Evolutionary conservation across 2,329 filamentous ascomycete genomes (phyloP).

Genomic region (Fusarium poae): DNA sequence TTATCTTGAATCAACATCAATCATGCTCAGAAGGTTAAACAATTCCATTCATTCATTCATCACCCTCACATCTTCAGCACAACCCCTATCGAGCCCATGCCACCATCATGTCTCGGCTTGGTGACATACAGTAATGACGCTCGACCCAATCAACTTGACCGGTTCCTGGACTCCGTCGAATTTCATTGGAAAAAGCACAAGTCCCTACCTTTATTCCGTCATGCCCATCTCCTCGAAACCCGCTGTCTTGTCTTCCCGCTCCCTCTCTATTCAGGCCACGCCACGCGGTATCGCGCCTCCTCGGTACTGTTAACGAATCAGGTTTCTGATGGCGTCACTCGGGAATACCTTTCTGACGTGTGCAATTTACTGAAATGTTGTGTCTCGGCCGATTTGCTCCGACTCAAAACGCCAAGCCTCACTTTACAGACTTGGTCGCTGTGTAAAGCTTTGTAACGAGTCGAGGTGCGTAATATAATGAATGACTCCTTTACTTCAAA

Average conservation of each 20-base stretch:
- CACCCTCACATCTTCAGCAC: background rate
- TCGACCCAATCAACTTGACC: background rate
- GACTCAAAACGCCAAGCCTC: background rate
- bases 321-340: background rate
- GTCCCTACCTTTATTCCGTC: background rate
- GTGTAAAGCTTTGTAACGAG: background rate
- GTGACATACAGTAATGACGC: background rate
- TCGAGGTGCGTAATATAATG: background rate
- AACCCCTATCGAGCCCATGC: background rate
- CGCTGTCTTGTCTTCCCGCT: background rate
- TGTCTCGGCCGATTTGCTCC: background rate
- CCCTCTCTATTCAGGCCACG: background rate
- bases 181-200: background rate
- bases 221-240: background rate
- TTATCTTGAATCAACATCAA: background rate
- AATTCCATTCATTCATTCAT: background rate
- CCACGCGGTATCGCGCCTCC: background rate
- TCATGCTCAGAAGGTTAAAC: background rate
- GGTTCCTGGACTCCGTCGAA: background rate
- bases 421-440: background rate
- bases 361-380: background rate
- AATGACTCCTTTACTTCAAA: background rate
- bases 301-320: background rate
- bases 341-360: background rate
- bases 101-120: background rate